Conservation (phyloP, 768 basidiomycete species). For the Coprinopsis strossmayeri region DNA sequence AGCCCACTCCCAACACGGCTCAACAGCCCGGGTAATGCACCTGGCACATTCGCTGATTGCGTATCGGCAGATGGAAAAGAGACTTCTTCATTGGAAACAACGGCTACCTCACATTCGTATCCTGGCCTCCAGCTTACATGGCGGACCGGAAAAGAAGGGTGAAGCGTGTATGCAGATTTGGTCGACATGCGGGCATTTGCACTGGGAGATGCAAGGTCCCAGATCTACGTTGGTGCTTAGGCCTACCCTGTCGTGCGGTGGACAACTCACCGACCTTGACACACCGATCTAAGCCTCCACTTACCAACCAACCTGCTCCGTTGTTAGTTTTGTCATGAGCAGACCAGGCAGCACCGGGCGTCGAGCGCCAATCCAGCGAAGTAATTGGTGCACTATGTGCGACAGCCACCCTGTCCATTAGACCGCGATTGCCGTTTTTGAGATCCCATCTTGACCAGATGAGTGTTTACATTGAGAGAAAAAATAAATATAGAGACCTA, state of each 20-base stretch:
- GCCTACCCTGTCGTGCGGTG: not conserved
- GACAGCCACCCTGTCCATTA: slow-evolving; percentile 63
- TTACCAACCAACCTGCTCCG: slow-evolving; percentile 68
- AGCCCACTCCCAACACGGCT: slow-evolving; percentile 24
- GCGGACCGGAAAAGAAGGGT: slow-evolving; percentile 69
- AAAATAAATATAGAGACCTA: slow-evolving; percentile 17
- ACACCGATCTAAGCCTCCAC: slow-evolving; percentile 70
- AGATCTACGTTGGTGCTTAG: slow-evolving; percentile 38
- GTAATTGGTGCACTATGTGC: slow-evolving; percentile 72
- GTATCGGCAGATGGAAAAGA: slow-evolving; percentile 24
- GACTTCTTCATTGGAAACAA: slow-evolving; percentile 61
- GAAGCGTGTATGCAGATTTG: slow-evolving; percentile 63
- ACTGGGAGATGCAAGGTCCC: slow-evolving; percentile 55
- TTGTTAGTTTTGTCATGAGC: slow-evolving; percentile 21
- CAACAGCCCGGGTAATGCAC: slow-evolving; percentile 14
- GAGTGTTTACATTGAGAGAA: slow-evolving; percentile 1
- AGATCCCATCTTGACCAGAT: slow-evolving; percentile 62
- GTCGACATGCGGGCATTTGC: slow-evolving; percentile 45
- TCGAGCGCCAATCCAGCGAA: slow-evolving; percentile 61
- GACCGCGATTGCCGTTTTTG: slow-evolving; percentile 68
- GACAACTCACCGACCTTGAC: slow-evolving; percentile 48
- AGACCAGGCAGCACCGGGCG: slow-evolving; percentile 12
- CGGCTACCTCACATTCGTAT: slow-evolving; percentile 68
- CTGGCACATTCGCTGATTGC: slow-evolving; percentile 6
- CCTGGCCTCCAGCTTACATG: slow-evolving; percentile 72